A percentile compares a stretch with the other conserved stretches of the same genome.
phyloP scores from a whole-genome alignment of 78 protist genomes.

The Dictyostelium citrinum region DNA sequence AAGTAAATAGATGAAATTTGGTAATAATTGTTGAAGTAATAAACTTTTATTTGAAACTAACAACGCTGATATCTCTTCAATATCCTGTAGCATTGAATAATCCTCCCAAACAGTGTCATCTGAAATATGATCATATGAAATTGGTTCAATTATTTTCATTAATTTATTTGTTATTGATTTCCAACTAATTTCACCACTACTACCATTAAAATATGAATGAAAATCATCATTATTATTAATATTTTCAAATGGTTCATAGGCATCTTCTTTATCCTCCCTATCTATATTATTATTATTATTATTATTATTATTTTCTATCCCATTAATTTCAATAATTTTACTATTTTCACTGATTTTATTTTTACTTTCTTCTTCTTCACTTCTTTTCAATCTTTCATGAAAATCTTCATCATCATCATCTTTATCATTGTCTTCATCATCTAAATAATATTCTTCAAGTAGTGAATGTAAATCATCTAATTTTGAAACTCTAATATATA shows the following conservation, averaged over 20 bases:
- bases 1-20: constrained; percentile 28
- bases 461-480: background rate
- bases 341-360: background rate
- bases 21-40: background rate
- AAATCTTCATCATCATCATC: constrained; percentile 15
- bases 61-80: background rate
- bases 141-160: background rate
- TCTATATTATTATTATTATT: no score
- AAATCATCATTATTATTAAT: background rate
- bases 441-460: constrained; percentile 3
- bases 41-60: background rate
- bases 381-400: background rate
- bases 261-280: background rate
- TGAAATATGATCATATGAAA: constrained; percentile 36
- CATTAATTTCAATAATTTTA: background rate
- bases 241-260: constrained; percentile 2
- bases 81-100: constrained; percentile 42
- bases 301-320: background rate
- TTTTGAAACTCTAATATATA: background rate
- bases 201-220: background rate
- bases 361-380: background rate
- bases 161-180: background rate
- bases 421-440: background rate
- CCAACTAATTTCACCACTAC: background rate
- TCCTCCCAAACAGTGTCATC: constrained; percentile 58